Conservation (phyloP, 441 rosid genomes). For the Isatis lusitanica region DNA sequence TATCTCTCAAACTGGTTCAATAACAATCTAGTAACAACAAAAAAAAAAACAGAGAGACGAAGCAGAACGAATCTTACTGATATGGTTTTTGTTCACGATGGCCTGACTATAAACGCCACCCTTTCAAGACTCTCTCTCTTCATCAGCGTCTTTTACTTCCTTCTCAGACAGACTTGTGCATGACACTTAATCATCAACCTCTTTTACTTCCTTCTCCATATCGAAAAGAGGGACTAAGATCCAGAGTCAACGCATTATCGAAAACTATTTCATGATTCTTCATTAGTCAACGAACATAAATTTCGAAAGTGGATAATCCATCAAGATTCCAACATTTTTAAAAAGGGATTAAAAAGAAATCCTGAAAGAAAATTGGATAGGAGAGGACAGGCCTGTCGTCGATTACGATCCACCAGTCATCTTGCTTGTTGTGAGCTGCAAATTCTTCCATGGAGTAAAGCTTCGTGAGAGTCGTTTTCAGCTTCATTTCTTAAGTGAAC, state of each 20-base stretch:
- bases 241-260: not conserved
- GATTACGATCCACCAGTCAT: conserved; percentile 89
- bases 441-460: conserved; percentile 72
- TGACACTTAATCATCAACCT: conserved; percentile 10
- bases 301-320: too few relatives aligned
- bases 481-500: not conserved
- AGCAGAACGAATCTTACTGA: conserved; percentile 5
- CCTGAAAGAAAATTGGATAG: too few relatives aligned
- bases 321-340: too few relatives aligned
- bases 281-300: not conserved
- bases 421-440: conserved; percentile 64
- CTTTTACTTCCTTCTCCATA: conserved; percentile 19
- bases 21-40: conserved; percentile 3
- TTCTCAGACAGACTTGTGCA: not conserved
- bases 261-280: not conserved
- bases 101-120: conserved; percentile 3
- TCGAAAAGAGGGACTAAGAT: conserved; percentile 3
- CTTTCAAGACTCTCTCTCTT: conserved; percentile 10
- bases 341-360: too few relatives aligned
- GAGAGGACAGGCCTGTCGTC: too few relatives aligned
- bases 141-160: conserved; percentile 21
- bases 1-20: conserved; percentile 5
- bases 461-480: conserved; percentile 58
- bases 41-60: not conserved
- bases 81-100: not conserved